Percentiles rank a stretch among this genome's conserved stretches.
These are phyloP conservation scores for Terana coerulea DNA, from an alignment of 768 basidiomycete genomes.

Conservation along the genomic window DNA sequence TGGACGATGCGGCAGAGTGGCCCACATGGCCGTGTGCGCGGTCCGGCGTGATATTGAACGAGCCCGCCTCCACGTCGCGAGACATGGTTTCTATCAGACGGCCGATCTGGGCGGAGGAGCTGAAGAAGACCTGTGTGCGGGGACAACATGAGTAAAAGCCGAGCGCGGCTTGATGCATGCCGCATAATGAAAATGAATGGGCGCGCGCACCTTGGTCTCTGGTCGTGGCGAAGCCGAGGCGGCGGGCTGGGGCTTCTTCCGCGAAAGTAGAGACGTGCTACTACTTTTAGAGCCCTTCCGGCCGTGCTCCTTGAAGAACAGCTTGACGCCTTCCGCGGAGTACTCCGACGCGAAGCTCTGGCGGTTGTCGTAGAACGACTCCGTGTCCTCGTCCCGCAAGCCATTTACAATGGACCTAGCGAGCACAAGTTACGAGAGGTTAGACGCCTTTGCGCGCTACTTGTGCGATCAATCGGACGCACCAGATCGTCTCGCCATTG, in stretches of 20 bases:
- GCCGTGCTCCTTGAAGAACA: constrained; percentile 75
- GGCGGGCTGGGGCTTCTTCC: constrained; percentile 44
- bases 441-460: neutral
- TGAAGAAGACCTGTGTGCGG: constrained; percentile 59
- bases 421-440: constrained; percentile 16
- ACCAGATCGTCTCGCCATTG: constrained; percentile 90
- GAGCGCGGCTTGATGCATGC: constrained; percentile 13
- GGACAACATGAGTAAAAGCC: constrained; percentile 8
- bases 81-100: constrained; percentile 82
- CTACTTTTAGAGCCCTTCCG: constrained; percentile 67
- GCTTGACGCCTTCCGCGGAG: constrained; percentile 63
- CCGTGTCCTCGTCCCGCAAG: constrained; percentile 71
- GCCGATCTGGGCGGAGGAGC: constrained; percentile 74
- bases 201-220: constrained; percentile 71
- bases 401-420: constrained; percentile 80
- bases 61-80: constrained; percentile 76
- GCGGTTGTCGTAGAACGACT: constrained; percentile 63
- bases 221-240: constrained; percentile 51
- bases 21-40: constrained; percentile 11
- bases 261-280: constrained; percentile 50
- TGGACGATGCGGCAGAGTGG: constrained; percentile 60
- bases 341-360: constrained; percentile 75
- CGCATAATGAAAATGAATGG: constrained; percentile 20
- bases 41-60: constrained; percentile 69
- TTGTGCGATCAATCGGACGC: constrained; percentile 25